Evolutionary conservation across 2,329 filamentous ascomycete species (phyloP), one percentile per base, ranked within the genome.

Genomic region (Emmonsiellopsis sp.): DNA sequence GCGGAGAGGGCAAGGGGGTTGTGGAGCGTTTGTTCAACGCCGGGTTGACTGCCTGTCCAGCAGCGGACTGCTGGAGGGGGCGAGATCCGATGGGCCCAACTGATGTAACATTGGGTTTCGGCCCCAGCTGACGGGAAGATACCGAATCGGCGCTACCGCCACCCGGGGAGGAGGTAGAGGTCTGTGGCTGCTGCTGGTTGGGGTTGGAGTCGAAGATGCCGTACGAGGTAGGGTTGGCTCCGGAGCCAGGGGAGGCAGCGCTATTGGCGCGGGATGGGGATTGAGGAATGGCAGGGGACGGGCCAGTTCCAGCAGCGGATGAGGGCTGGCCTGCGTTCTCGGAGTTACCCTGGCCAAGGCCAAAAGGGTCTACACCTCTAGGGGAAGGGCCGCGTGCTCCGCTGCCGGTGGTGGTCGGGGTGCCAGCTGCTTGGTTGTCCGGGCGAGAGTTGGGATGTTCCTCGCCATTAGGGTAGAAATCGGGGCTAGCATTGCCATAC

Each of bases 31-130:
- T 93, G 70, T 79, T 86, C 60, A 88, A 68, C 8, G 78, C 76
- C 36, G 80, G 77, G 63, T 84, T 85, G 34, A 76, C 66, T 7
- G 71, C 62, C 50, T 71, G 70, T 32, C 66, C 68, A 40, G 67
- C 60, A 34, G 70, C 72, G n/a, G 81, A 72, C 36, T 77, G 78
- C 40, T 78, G 80, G 14, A 81, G 79, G 3, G 92, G 92, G 44
- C 93, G 86, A 54, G 92, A 96, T 58, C 93, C 93, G 62, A 97
- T 97, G 14, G 93, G 92, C 21, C 90, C 92, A 51, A 97, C 90
- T 4, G 86, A 78, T 54, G 79, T 77, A 53, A 80, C 68, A 72
- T 75, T 56, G 70, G 68, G 59, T 55, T 73, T 78, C 33, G 77
- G 73, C 39, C 83, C 78, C 51, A 83, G 78, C 57, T 83, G 79